Base-by-base conservation (phyloP, 139 green algal genomes). In the Chlamydomonas sp. region DNA sequence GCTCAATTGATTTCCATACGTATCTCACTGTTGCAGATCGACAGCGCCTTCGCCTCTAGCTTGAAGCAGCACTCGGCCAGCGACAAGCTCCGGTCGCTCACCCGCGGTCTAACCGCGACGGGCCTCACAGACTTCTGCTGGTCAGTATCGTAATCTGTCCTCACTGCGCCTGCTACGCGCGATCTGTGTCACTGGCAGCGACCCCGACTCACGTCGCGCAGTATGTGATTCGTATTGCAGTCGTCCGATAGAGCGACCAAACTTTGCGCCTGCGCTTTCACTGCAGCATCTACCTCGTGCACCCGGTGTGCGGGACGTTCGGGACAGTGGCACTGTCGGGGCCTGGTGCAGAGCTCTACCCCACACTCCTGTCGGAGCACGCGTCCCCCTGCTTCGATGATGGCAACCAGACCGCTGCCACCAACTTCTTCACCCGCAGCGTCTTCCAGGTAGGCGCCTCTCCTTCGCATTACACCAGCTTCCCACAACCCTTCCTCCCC, bases 371-470 rank as follows among this genome's bases (percentile, higher is more conserved):
- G 6, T 74, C 75, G 3, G 57, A 88, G 31, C 59, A 75, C 5
- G 57, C 66, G 5, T 17, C 57, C 5, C 64, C n/a, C 7, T 31
- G 5, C 1, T 12, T 7, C 6, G 4, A 83, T 57, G 15, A n/a
- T 5, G 49, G 18, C 31, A 18, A 62, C 4, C 2, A 12, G 12
- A 12, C 71, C 20, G 7, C 83, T 5, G 64, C 67, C 17, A 75
- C 83, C 63, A 88, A 88, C 84, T 72, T 88, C 58, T 88, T 88
- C 84, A 88, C 74, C 8, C 75, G 84, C 64, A 83, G 63, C 76
- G 74, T 88, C 18, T 88, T 82, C 57, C 49, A 88, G 83, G 83
- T 80, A 49, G 71, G 6, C 71, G 58, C 12, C 68, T 74, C 12
- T 6, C 4, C 12, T 20, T 15, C 12, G 12, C 12, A 12, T 12